Percentiles rank a stretch among this genome's conserved stretches.
These are phyloP conservation scores for Penicillium crustosum DNA, from an alignment of 2,329 filamentous ascomycete species.

Conservation along the genomic window DNA sequence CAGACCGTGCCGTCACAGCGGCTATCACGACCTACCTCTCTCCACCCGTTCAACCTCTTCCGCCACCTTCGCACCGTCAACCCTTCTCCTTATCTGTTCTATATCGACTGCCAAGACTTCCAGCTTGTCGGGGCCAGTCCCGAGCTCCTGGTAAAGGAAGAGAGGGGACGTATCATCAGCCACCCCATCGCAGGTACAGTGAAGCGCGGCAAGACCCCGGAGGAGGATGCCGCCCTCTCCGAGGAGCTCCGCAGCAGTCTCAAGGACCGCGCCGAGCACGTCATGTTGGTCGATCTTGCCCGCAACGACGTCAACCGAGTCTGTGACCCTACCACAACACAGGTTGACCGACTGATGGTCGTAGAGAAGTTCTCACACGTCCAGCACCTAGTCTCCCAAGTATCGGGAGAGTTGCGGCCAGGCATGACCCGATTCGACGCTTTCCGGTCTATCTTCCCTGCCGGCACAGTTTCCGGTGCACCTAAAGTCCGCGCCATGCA, in stretches of 20 bases:
- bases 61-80: conserved; percentile 95
- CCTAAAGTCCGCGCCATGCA: conserved; percentile 98
- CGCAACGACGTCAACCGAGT: conserved; percentile 96
- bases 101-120: conserved; percentile 86
- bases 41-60: conserved; percentile 99
- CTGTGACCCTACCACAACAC: conserved; percentile 83
- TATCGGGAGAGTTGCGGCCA: conserved; percentile 80
- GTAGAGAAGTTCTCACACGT: conserved; percentile 95
- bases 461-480: conserved; percentile 90
- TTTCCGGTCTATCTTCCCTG: conserved; percentile 94
- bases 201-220: conserved; percentile 74
- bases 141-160: conserved; percentile 89
- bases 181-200: conserved; percentile 97
- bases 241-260: conserved; percentile 73
- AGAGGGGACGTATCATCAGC: conserved; percentile 83
- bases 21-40: conserved; percentile 79
- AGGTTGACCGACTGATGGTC: conserved; percentile 91
- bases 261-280: conserved; percentile 92
- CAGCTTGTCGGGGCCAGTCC: conserved; percentile 94
- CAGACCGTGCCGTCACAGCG: conserved; percentile 95
- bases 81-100: conserved; percentile 96
- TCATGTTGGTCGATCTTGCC: conserved; percentile 96
- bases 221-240: conserved; percentile 79
- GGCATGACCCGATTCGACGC: conserved; percentile 91
- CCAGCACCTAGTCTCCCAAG: conserved; percentile 94